Conservation (phyloP, 495 filamentous ascomycete species). For the Lepraria neglecta region DNA sequence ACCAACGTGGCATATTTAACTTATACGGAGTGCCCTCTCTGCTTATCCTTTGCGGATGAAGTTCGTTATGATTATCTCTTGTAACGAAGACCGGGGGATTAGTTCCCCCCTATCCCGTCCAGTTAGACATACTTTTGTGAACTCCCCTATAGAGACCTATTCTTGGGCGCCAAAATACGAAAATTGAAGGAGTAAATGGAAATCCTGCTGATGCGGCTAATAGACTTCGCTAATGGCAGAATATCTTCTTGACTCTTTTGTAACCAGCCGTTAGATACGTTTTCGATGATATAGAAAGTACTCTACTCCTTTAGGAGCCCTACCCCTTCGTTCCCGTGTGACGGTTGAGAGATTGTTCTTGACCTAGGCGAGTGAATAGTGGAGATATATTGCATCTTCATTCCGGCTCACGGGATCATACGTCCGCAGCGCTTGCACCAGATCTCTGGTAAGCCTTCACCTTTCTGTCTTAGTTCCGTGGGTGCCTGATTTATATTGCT, state of each 20-base stretch:
- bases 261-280: not conserved
- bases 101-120: not conserved
- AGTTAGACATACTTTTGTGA: not conserved
- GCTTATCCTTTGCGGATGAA: conserved; percentile 1
- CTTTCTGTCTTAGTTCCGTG: too few species aligned
- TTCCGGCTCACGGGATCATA: too few species aligned
- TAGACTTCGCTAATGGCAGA: not conserved
- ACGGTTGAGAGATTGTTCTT: too few species aligned
- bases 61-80: not conserved
- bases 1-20: not conserved
- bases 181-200: not conserved
- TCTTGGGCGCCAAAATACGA: not conserved
- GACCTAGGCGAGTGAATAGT: too few species aligned
- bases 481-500: too few species aligned
- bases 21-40: conserved; percentile 1
- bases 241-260: not conserved
- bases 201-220: not conserved
- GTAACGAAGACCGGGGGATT: conserved; percentile 1
- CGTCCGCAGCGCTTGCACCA: too few species aligned
- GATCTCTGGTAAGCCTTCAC: too few species aligned
- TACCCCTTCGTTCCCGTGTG: too few species aligned
- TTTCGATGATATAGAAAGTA: not conserved
- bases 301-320: too few species aligned
- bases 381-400: too few species aligned
- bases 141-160: conserved; percentile 1